phyloP scores from a whole-genome alignment of 345 rosid genomes.

The Lenwebbia sp. region DNA sequence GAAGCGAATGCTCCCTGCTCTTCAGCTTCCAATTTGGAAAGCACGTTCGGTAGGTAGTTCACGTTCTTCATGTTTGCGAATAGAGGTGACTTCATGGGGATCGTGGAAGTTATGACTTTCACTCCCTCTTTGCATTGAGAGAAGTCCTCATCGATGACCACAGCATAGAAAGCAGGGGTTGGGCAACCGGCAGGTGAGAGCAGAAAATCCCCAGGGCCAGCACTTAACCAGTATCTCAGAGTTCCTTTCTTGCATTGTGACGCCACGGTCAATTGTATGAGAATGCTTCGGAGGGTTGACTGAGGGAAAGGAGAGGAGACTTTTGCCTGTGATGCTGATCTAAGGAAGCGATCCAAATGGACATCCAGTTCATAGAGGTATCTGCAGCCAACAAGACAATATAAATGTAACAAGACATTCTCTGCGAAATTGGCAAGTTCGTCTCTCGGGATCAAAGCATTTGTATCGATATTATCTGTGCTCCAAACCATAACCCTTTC shows the following conservation, averaged over 20 bases:
- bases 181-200: conserved; percentile 54
- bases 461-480: not conserved
- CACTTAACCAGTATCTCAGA: conserved; percentile 51
- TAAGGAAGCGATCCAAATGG: conserved; percentile 52
- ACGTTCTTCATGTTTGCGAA: conserved; percentile 56
- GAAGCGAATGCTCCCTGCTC: conserved; percentile 50
- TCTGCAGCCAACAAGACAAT: conserved; percentile 9
- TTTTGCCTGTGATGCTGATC: conserved; percentile 49
- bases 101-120: conserved; percentile 46
- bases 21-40: conserved; percentile 57
- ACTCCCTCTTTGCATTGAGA: conserved; percentile 48
- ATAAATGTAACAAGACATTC: not conserved
- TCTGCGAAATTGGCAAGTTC: not conserved
- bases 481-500: not conserved
- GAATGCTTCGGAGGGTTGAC: conserved; percentile 52
- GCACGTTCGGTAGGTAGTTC: conserved; percentile 59
- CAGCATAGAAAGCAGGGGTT: conserved; percentile 58
- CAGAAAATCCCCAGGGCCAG: conserved; percentile 64
- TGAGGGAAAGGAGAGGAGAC: conserved; percentile 47
- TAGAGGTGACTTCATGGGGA: conserved; percentile 49
- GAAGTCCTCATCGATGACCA: conserved; percentile 40
- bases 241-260: conserved; percentile 56
- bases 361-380: conserved; percentile 54
- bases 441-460: not conserved
- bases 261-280: conserved; percentile 37